Conservation (phyloP, 2,329 filamentous ascomycete genomes). For the Penicillium brasilianum region DNA sequence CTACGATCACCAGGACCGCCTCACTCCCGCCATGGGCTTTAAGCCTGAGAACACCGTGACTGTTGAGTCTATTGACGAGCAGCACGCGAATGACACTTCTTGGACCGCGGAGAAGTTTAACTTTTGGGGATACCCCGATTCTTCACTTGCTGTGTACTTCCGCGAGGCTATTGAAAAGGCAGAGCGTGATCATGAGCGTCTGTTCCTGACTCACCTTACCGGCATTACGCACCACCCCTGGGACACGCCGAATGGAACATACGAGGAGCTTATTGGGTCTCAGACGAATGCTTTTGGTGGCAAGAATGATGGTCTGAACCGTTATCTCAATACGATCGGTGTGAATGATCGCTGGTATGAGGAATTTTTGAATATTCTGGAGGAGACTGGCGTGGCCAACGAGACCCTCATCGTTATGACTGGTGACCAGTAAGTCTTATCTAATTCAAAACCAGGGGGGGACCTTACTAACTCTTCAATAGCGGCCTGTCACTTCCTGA, state of each 20-base stretch:
- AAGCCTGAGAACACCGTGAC: slow-evolving; percentile 27
- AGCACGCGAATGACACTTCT: slow-evolving; percentile 24
- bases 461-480: neutral
- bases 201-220: slow-evolving; percentile 37
- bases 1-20: slow-evolving; percentile 34
- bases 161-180: slow-evolving; percentile 34
- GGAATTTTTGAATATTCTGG: slow-evolving; percentile 32
- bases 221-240: slow-evolving; percentile 38
- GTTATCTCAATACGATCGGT: slow-evolving; percentile 36
- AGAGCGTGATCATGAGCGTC: slow-evolving; percentile 33
- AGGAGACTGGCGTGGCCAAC: slow-evolving; percentile 36
- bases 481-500: slow-evolving; percentile 35
- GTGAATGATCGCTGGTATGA: slow-evolving; percentile 37
- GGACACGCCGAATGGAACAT: slow-evolving; percentile 29
- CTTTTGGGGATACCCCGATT: slow-evolving; percentile 33
- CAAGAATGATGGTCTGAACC: slow-evolving; percentile 31
- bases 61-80: slow-evolving; percentile 27
- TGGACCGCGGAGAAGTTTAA: slow-evolving; percentile 29
- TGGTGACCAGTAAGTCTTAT: slow-evolving; percentile 33
- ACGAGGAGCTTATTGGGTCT: slow-evolving; percentile 27
- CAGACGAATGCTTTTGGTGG: slow-evolving; percentile 14
- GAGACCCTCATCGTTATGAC: slow-evolving; percentile 38
- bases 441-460: too few species aligned
- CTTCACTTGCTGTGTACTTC: slow-evolving; percentile 31
- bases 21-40: slow-evolving; percentile 35